A percentile compares a stretch with the other conserved stretches of the same genome.
Evolutionary conservation across 441 rosid genomes (phyloP).

Genomic region (Gossypium gossypioides): DNA sequence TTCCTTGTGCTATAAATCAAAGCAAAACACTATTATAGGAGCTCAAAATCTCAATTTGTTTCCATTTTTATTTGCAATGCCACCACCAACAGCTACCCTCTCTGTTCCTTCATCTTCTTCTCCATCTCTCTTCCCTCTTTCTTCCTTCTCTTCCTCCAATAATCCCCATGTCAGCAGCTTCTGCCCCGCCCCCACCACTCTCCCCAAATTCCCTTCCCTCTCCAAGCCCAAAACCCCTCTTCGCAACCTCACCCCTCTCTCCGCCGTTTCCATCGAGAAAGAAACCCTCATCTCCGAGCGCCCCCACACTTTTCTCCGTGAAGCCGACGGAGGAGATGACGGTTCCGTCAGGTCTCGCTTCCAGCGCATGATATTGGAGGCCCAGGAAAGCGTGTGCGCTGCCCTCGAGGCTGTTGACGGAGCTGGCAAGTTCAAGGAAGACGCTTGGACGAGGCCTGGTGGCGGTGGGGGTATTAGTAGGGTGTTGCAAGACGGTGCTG

Average conservation of each 20-base stretch:
- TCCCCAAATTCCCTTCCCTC: not conserved
- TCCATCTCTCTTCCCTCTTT: constrained; percentile 10
- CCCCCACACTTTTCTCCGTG: constrained; percentile 65
- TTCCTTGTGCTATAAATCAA: not conserved
- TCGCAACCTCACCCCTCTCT: constrained; percentile 17
- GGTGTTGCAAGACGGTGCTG: constrained; percentile 80
- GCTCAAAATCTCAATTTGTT: not conserved
- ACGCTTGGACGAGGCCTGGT: constrained; percentile 94
- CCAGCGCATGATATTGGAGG: constrained; percentile 71
- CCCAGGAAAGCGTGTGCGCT: constrained; percentile 62
- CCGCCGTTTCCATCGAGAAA: constrained; percentile 74
- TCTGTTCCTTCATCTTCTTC: constrained; percentile 19
- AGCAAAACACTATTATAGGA: not conserved
- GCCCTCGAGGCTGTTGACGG: constrained; percentile 57
- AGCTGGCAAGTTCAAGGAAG: constrained; percentile 74
- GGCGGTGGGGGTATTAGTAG: constrained; percentile 96
- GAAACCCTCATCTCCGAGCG: constrained; percentile 63
- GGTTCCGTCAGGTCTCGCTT: constrained; percentile 58
- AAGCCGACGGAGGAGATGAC: constrained; percentile 35
- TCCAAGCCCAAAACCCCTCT: not conserved
- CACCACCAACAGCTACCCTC: constrained; percentile 16
- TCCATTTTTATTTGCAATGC: constrained; percentile 11
- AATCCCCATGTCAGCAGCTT: not conserved
- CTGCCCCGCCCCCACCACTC: not conserved
- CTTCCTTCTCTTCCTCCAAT: constrained; percentile 8